Conservation (phyloP, 1,284 basidiomycete species). For the Pascua guehoae region DNA sequence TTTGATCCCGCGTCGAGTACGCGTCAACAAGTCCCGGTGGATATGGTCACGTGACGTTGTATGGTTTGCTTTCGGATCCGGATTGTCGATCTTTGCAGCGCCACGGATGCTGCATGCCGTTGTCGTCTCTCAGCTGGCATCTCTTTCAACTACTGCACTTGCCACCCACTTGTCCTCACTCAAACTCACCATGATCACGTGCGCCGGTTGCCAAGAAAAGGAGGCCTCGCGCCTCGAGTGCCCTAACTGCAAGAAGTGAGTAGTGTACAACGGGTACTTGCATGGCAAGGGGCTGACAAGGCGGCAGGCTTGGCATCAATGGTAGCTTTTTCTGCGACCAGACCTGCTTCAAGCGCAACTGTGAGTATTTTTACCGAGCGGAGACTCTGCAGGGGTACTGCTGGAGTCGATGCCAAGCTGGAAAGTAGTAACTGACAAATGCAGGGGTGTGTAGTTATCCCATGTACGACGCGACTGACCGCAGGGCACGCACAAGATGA, state of each 20-base stretch:
- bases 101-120: too few species aligned
- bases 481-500: conserved; percentile 42
- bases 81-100: too few species aligned
- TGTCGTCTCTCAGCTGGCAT: background rate
- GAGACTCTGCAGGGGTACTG: background rate
- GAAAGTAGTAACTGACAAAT: conserved; percentile 1
- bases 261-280: background rate
- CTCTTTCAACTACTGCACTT: background rate
- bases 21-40: too few species aligned
- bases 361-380: conserved; percentile 28
- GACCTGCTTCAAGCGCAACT: conserved; percentile 51
- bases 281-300: conserved; percentile 3
- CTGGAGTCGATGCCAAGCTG: background rate
- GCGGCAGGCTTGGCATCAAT: conserved; percentile 44
- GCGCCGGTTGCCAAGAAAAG: conserved; percentile 44
- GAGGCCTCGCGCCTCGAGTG: conserved; percentile 49
- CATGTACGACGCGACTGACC: background rate
- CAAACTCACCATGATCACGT: conserved; percentile 18
- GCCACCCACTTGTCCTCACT: background rate
- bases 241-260: conserved; percentile 50
- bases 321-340: conserved; percentile 52
- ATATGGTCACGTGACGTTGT: too few species aligned
- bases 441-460: conserved; percentile 23
- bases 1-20: too few species aligned
- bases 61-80: too few species aligned